Base-by-base conservation (phyloP, 73 alveolate genomes). In the Paraurostyla sp. region DNA sequence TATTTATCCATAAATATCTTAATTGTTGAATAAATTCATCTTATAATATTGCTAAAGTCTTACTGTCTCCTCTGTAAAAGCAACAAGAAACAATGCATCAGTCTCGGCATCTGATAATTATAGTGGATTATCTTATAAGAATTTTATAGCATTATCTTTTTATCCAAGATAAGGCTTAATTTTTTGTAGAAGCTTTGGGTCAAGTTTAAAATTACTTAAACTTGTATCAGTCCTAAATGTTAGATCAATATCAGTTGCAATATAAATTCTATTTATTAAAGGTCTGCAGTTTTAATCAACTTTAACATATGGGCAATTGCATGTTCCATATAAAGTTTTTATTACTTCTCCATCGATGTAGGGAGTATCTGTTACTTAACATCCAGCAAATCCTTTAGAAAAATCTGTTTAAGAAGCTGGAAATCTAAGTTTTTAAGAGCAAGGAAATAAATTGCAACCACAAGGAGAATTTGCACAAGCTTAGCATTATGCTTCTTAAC, bases 371-470 rank as follows among this genome's bases (percentile, higher is more conserved):
- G 6, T 7, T 13, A 4, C 36, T 40, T 65, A 65, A 18, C 56
- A 65, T 38, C 58, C 82, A 13, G 82, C 16, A 38, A 65, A 65
- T 13, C 82, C 82, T 22, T 38, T 65, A 15, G 82, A 65, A 18
- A 65, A 65, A 65, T 65, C 82, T 38, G 6, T 30, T 1, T 13
- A 16, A 40, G 35, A 1, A 18, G 1, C 41, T 9, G 56, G 58
- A 18, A 15, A 38, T 36, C 56, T 65, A 38, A 6, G 3, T 40
- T 16, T 16, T 38, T 38, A 6, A 38, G 82, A 38, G 36, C 82
- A 65, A 1, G 7, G 7, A 38, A 65, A 65, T 22, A 65, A 65
- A 18, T 22, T 15, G 82, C 82, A 65, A 7, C 82, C 82, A 65
- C 82, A 65, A 6, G 82, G 82, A 7, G 7, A 0, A 2, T 36